Conservation (phyloP, 2,329 filamentous ascomycete genomes). For the Diplocarpon rosae region DNA sequence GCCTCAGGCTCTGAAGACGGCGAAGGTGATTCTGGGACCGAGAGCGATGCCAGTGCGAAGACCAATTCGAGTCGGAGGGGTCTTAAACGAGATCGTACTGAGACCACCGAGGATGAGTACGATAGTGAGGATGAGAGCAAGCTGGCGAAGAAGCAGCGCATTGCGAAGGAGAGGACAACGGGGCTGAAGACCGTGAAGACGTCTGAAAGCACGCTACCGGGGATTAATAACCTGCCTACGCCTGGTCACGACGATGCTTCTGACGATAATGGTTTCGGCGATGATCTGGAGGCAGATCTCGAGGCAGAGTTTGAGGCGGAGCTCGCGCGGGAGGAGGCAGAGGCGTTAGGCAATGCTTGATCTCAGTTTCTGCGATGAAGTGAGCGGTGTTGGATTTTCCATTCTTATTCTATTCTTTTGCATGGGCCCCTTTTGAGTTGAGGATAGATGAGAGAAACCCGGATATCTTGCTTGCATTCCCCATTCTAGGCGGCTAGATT, state of each 20-base stretch:
- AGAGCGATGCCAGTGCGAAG: constrained; percentile 10
- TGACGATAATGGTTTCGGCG: constrained; percentile 34
- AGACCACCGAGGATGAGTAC: constrained; percentile 33
- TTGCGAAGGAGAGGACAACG: constrained; percentile 36
- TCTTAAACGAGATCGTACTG: constrained; percentile 25
- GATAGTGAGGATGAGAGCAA: constrained; percentile 38
- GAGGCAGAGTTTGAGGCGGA: constrained; percentile 20
- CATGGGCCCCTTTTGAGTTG: not conserved
- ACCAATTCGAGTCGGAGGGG: constrained; percentile 17
- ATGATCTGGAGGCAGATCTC: constrained; percentile 46
- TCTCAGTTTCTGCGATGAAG: not conserved
- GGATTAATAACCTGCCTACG: constrained; percentile 31
- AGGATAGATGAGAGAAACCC: not conserved
- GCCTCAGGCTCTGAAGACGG: constrained; percentile 41
- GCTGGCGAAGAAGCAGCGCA: constrained; percentile 40
- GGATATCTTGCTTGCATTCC: not conserved
- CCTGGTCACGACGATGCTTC: constrained; percentile 31
- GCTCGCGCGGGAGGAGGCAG: constrained; percentile 31
- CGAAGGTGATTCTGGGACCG: constrained; percentile 26
- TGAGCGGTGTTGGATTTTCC: not conserved
- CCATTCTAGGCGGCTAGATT: constrained; percentile 5
- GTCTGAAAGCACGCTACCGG: constrained; percentile 29
- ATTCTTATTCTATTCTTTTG: constrained; percentile 11
- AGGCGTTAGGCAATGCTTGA: constrained; percentile 8
- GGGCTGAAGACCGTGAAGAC: constrained; percentile 36